Conservation (phyloP, 352 stramenopile species). For the Globisporangium ultimum region DNA sequence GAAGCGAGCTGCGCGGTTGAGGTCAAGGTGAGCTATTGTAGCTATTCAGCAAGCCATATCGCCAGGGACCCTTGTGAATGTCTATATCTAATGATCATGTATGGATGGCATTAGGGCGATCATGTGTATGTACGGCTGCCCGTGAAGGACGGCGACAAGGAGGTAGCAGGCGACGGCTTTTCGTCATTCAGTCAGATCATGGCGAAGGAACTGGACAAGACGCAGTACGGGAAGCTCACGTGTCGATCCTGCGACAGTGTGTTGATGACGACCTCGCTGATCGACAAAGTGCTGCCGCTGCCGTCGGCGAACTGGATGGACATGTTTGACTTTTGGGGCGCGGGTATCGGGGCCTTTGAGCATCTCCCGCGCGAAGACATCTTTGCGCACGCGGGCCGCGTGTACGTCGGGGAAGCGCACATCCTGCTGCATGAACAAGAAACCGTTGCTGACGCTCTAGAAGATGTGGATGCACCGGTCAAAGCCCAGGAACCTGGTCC, state of each 20-base stretch:
- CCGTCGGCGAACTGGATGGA: conserved; percentile 84
- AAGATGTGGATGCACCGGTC: background rate
- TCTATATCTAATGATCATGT: background rate
- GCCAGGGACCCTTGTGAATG: background rate
- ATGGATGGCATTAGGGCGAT: conserved; percentile 17
- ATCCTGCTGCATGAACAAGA: conserved; percentile 58
- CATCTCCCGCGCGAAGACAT: conserved; percentile 75
- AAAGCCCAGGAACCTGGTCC: background rate
- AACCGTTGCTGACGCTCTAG: conserved; percentile 9
- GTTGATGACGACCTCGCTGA: conserved; percentile 12
- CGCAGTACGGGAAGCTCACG: conserved; percentile 36
- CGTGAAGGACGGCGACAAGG: conserved; percentile 43
- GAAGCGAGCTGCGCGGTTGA: conserved; percentile 21
- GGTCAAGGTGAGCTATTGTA: conserved; percentile 5
- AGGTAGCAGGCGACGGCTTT: conserved; percentile 38
- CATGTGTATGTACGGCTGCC: conserved; percentile 69
- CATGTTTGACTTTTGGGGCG: conserved; percentile 86
- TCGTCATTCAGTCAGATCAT: conserved; percentile 57
- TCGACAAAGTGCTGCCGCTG: conserved; percentile 67
- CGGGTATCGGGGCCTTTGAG: conserved; percentile 73
- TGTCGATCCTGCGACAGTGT: conserved; percentile 40
- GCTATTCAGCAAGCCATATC: background rate
- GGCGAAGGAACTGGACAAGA: conserved; percentile 31
- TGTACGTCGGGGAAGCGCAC: conserved; percentile 66
- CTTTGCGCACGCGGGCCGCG: conserved; percentile 34